phyloP scores from a whole-genome alignment of 1,284 basidiomycete species.

The Malassezia furfur region DNA sequence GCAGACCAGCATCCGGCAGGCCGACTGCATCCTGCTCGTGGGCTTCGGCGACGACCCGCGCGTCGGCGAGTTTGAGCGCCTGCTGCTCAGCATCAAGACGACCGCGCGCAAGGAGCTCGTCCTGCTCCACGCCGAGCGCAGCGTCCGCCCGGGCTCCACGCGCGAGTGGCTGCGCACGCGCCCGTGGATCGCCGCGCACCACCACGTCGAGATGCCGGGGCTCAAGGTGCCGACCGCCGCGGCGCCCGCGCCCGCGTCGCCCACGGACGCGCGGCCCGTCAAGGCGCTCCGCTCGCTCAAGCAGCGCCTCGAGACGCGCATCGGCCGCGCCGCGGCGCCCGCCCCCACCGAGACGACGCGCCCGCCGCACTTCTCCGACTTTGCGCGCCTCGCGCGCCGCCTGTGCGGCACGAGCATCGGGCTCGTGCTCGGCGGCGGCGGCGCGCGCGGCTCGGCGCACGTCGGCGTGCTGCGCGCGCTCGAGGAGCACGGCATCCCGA shows the following conservation, averaged over 20 bases:
- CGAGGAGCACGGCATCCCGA: constrained; percentile 81
- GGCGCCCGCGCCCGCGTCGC: constrained; percentile 13
- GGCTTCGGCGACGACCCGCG: constrained; percentile 70
- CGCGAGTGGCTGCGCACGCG: constrained; percentile 93
- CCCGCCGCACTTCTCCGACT: constrained; percentile 76
- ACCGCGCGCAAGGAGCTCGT: constrained; percentile 95
- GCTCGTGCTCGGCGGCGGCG: constrained; percentile 87
- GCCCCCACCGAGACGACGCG: constrained; percentile 50
- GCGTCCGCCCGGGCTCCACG: constrained; percentile 80
- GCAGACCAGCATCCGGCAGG: constrained; percentile 54
- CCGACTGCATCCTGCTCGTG: constrained; percentile 89
- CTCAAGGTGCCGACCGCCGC: constrained; percentile 47
- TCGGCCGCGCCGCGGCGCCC: constrained; percentile 59
- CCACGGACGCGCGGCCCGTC: constrained; percentile 72
- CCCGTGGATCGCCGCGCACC: constrained; percentile 86
- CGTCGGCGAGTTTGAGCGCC: constrained; percentile 81
- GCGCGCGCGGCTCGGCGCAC: constrained; percentile 88
- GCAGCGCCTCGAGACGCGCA: constrained; percentile 75
- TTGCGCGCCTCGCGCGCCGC: constrained; percentile 78
- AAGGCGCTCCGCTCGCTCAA: constrained; percentile 66
- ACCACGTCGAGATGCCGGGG: constrained; percentile 74
- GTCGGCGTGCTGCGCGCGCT: constrained; percentile 80
- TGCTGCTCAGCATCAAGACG: constrained; percentile 79
- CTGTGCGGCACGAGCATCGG: constrained; percentile 89
- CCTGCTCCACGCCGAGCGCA: constrained; percentile 80